Evolutionary conservation across 805 yeast genomes (phyloP), one percentile per base, ranked within the genome.

Genomic region (Candida tallmaniae): DNA sequence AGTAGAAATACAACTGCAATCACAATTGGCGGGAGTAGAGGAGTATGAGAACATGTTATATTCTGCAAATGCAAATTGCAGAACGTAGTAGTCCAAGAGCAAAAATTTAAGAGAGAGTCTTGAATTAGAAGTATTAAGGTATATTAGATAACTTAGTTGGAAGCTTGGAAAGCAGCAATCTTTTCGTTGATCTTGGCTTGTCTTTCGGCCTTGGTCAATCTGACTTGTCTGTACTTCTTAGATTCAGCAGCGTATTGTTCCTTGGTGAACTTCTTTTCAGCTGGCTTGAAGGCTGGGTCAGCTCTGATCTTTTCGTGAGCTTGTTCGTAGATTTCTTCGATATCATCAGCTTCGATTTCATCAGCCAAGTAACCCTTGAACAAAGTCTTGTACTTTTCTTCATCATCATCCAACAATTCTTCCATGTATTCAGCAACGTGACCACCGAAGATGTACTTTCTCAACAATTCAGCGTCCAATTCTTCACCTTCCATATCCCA

Each of bases 381-480:
- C 67, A 90, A 78, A 65, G 85, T 79, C 72, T 81, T 80, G 96
- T 80, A 90, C 78, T 93, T 90, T 80, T 90, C 98, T 79, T 90
- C 98, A 83, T 90, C 98, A 71, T 90, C 98, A 64, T 93, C 98
- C 71, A 93, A 90, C 69, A 93, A 85, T 80, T 90, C 97, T 80
- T 93, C 98, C 96, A 93, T 93, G 93, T 93, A 93, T 80, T 93
- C 97, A 64, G 98, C 82, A 65, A 93, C 89, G 84, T 93, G 98
- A 73, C 97, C 97, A 78, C 95, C 97, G 67, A 90, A 83, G 79
- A 93, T 93, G 95, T 93, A 93, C 75, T 86, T 87, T 87, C 97
- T 87, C 71, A 93, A 81, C 56, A 80, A 72, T 68, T 93, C 98
- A 60, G 96, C 87, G 67, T 93, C 98, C 60, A 93, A 81, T 77